These are phyloP conservation scores for Marvania coccoides DNA, from an alignment of 139 green algal species.

Conservation along the genomic window DNA sequence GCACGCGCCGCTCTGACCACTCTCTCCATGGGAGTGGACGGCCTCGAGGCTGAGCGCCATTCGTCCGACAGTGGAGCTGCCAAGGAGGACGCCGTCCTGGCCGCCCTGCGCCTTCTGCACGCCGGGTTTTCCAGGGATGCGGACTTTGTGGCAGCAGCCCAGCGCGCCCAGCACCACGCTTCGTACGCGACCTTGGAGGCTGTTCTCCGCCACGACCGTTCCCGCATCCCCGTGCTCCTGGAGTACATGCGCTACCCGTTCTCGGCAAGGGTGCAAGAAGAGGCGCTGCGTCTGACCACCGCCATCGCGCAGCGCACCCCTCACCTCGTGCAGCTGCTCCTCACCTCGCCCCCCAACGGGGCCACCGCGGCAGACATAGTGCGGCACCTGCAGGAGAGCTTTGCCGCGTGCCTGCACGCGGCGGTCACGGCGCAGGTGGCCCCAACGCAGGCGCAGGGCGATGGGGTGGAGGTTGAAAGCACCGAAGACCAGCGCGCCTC, in stretches of 20 bases:
- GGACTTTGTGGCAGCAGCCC: slow-evolving; percentile 3
- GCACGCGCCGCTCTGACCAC: background rate
- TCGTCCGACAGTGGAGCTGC: slow-evolving; percentile 7
- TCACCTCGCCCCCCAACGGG: slow-evolving; percentile 5
- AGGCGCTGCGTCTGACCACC: slow-evolving; percentile 45
- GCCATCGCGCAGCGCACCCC: slow-evolving; percentile 36
- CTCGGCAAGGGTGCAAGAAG: slow-evolving; percentile 44
- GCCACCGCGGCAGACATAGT: background rate
- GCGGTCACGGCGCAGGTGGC: background rate
- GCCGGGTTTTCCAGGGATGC: slow-evolving; percentile 34
- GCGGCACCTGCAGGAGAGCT: slow-evolving; percentile 22
- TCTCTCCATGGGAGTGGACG: slow-evolving; percentile 15
- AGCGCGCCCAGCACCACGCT: background rate
- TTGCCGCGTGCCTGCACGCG: slow-evolving; percentile 26
- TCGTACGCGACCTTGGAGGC: slow-evolving; percentile 36
- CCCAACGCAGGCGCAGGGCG: background rate
- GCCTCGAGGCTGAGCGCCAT: slow-evolving; percentile 27
- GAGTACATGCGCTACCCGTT: slow-evolving; percentile 59
- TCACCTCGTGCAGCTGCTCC: slow-evolving; percentile 54
- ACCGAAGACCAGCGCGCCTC: slow-evolving; percentile 14
- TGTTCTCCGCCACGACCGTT: slow-evolving; percentile 26
- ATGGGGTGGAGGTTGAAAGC: slow-evolving; percentile 13
- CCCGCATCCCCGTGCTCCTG: slow-evolving; percentile 40
- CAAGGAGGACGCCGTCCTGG: slow-evolving; percentile 37
- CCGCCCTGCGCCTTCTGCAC: slow-evolving; percentile 47